Percentiles rank a stretch among this genome's conserved stretches.
Evolutionary conservation across 352 stramenopile species (phyloP).

Genomic region (Stramenopiles sp.): DNA sequence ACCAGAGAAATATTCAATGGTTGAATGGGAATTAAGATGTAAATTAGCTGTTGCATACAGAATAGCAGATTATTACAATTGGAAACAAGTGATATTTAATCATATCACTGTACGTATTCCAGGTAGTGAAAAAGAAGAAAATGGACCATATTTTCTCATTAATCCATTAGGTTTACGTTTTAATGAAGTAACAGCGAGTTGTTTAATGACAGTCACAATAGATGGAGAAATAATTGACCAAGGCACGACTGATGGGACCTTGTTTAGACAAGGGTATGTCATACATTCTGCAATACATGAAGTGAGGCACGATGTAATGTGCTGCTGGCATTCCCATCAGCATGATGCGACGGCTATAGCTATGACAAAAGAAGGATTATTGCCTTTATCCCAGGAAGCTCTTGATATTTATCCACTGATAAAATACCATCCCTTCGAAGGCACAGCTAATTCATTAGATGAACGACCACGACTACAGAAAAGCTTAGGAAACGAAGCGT

Average conservation of each 20-base stretch:
- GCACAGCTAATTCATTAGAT: not conserved
- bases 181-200: conserved; percentile 13
- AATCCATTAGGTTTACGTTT: conserved; percentile 16
- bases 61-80: conserved; percentile 14
- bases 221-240: conserved; percentile 15
- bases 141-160: conserved; percentile 16
- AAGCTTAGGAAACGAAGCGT: not conserved
- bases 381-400: not conserved
- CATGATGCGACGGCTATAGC: not conserved
- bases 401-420: not conserved
- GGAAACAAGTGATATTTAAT: conserved; percentile 16
- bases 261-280: conserved; percentile 14
- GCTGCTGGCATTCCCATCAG: conserved; percentile 12
- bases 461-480: not conserved
- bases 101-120: conserved; percentile 14
- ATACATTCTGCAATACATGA: conserved; percentile 16
- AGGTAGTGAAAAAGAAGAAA: conserved; percentile 9
- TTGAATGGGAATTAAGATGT: conserved; percentile 12
- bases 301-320: conserved; percentile 13
- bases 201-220: conserved; percentile 13
- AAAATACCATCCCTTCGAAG: not conserved
- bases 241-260: conserved; percentile 9
- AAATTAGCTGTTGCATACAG: conserved; percentile 15
- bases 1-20: not conserved
- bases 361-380: not conserved